phyloP scores from a whole-genome alignment of 2,329 filamentous ascomycete species.

The Colletotrichum salicis region DNA sequence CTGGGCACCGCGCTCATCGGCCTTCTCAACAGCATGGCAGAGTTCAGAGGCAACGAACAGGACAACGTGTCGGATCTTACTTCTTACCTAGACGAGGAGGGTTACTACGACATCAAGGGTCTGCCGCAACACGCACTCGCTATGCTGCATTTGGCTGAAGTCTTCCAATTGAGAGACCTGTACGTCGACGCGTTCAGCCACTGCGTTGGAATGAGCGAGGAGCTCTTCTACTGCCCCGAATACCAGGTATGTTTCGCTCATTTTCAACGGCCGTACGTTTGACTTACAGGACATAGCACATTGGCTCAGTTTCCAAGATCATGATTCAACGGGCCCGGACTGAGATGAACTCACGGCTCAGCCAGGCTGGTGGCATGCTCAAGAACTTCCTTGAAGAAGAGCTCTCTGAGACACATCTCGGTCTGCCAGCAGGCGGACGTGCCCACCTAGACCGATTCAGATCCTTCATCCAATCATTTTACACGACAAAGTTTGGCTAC shows the following conservation, averaged over 20 bases:
- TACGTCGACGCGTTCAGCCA: conserved; percentile 82
- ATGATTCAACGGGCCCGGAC: conserved; percentile 70
- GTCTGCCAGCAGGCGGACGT: conserved; percentile 68
- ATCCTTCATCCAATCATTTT: conserved; percentile 73
- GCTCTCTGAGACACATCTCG: conserved; percentile 73
- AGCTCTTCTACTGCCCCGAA: conserved; percentile 65
- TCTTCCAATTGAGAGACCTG: conserved; percentile 69
- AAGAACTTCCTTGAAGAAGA: conserved; percentile 78
- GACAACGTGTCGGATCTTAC: conserved; percentile 72
- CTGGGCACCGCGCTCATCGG: conserved; percentile 72
- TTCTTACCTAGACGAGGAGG: conserved; percentile 73
- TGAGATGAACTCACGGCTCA: conserved; percentile 74
- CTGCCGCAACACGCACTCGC: conserved; percentile 76
- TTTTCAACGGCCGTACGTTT: background rate
- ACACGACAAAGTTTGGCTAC: conserved; percentile 74
- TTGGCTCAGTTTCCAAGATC: conserved; percentile 67
- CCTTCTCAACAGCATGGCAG: conserved; percentile 72
- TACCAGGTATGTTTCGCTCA: conserved; percentile 63
- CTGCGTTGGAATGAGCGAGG: conserved; percentile 80
- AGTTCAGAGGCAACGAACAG: conserved; percentile 64
- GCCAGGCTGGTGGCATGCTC: conserved; percentile 67
- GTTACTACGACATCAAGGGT: conserved; percentile 74
- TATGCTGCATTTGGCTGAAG: conserved; percentile 74
- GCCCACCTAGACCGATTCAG: conserved; percentile 79
- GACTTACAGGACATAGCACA: conserved; percentile 50